These are phyloP conservation scores for Physcia stellaris DNA, from an alignment of 495 filamentous ascomycete genomes.

Conservation along the genomic window DNA sequence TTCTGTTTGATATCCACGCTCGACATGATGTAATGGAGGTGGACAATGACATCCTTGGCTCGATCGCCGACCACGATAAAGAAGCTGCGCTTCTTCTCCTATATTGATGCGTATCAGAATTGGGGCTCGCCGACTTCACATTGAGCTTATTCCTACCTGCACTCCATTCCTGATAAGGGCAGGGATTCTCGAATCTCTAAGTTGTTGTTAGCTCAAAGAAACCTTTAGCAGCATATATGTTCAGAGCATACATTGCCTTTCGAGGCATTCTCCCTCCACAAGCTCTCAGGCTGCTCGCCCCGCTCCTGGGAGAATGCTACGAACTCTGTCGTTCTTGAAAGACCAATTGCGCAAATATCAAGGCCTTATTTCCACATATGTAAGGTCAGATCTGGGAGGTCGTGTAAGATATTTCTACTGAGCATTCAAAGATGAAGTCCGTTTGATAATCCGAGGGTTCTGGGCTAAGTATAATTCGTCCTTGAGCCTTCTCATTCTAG, in stretches of 20 bases:
- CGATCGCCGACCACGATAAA: constrained; percentile 93
- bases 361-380: no score
- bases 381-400: no score
- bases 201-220: constrained; percentile 2
- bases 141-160: constrained; percentile 30
- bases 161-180: constrained; percentile 92
- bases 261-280: constrained; percentile 40
- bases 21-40: constrained; percentile 89
- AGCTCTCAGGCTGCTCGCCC: no score
- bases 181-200: constrained; percentile 83
- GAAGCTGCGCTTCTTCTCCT: constrained; percentile 93
- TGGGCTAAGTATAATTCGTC: no score
- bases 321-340: no score
- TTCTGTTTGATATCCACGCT: constrained; percentile 84
- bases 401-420: no score
- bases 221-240: not conserved
- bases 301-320: no score
- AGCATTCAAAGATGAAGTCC: no score
- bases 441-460: no score
- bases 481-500: no score
- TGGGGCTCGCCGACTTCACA: not conserved
- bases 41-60: constrained; percentile 92
- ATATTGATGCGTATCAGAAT: not conserved
- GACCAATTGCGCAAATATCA: no score
- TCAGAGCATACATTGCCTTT: constrained; percentile 35